A percentile compares a stretch with the other conserved stretches of the same genome.
Conservation (phyloP, 1,139 yeast genomes). For the Oligophagozyma castellii region DNA sequence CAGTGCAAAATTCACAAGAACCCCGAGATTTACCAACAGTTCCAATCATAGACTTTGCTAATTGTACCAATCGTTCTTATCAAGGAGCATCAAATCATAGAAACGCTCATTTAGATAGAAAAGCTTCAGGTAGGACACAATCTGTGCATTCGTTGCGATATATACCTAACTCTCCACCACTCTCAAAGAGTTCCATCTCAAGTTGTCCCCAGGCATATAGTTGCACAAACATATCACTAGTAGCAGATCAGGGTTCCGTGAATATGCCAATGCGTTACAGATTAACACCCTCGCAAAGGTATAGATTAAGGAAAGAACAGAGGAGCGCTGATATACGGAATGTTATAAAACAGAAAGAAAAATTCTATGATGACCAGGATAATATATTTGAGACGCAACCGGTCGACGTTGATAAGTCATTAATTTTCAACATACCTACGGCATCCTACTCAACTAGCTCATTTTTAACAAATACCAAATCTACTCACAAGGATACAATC, state of each 20-base stretch:
- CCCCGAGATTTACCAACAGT: no score
- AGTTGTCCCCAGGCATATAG: conserved; percentile 9
- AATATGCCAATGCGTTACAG: conserved; percentile 1
- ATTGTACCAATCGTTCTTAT: no score
- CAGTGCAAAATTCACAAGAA: no score
- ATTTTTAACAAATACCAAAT: conserved; percentile 9
- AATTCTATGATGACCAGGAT: conserved; percentile 29
- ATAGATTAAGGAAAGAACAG: conserved; percentile 26
- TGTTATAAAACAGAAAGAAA: conserved; percentile 25
- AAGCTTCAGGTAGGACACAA: no score
- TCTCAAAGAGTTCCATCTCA: background rate
- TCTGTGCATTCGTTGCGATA: background rate
- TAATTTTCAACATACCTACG: conserved; percentile 36
- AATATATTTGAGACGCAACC: conserved; percentile 1
- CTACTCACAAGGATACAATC: background rate
- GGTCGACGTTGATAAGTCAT: conserved; percentile 19
- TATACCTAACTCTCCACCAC: no score
- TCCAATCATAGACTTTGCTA: no score
- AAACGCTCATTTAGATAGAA: no score
- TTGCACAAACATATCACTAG: conserved; percentile 12
- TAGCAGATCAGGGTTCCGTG: background rate
- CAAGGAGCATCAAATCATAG: no score
- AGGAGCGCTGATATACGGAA: conserved; percentile 24
- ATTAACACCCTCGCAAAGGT: conserved; percentile 29
- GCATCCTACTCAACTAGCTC: conserved; percentile 29